Conservation (phyloP, 805 yeast species). For the Candida arabinofermentans region DNA sequence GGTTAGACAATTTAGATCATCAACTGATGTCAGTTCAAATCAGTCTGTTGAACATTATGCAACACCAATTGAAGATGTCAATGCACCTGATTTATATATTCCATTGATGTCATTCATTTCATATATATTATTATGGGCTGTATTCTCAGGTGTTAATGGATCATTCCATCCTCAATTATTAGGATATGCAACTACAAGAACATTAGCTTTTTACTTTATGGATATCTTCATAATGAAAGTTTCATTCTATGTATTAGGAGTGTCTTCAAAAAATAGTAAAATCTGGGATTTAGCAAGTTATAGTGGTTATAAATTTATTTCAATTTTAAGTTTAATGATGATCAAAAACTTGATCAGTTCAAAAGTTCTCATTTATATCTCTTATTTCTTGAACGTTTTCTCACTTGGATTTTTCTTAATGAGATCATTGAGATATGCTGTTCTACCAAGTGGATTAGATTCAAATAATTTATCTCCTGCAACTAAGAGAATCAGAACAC, state of each 20-base stretch:
- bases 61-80: conserved; percentile 80
- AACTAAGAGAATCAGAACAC: conserved; percentile 76
- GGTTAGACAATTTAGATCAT: conserved; percentile 50
- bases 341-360: conserved; percentile 39
- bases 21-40: conserved; percentile 32
- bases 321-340: conserved; percentile 56
- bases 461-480: conserved; percentile 59
- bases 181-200: conserved; percentile 82
- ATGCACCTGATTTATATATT: conserved; percentile 94
- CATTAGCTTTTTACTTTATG: conserved; percentile 72
- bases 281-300: conserved; percentile 83
- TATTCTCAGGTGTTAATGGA: conserved; percentile 80
- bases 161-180: conserved; percentile 90
- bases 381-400: conserved; percentile 41
- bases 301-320: conserved; percentile 92
- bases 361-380: conserved; percentile 35
- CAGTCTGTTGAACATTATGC: conserved; percentile 45
- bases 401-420: conserved; percentile 64
- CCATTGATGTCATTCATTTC: conserved; percentile 93
- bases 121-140: conserved; percentile 78
- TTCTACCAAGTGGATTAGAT: conserved; percentile 57
- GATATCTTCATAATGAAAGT: conserved; percentile 75
- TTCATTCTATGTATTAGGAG: conserved; percentile 76
- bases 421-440: conserved; percentile 65
- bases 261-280: conserved; percentile 48